phyloP scores from a whole-genome alignment of 192 early-diverging fungal genomes.

The Umbelopsis sp. region DNA sequence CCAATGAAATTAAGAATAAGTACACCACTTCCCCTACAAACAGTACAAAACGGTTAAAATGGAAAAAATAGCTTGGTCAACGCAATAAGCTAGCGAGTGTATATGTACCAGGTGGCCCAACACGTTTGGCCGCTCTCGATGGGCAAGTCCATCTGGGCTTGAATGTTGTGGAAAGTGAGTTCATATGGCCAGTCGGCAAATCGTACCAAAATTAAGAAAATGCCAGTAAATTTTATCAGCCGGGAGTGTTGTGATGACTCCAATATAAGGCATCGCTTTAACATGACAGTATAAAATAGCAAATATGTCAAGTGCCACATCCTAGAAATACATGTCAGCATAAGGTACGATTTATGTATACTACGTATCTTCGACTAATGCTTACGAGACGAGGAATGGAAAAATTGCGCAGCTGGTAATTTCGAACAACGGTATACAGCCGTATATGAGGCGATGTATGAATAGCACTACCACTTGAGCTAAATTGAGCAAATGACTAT shows the following conservation, averaged over 20 bases:
- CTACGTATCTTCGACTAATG: background rate
- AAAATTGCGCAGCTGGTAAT: conserved; percentile 28
- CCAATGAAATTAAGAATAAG: conserved; percentile 42
- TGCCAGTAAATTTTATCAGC: conserved; percentile 34
- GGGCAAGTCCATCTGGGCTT: conserved; percentile 7
- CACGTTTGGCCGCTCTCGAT: conserved; percentile 20
- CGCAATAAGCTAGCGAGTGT: background rate
- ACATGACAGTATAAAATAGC: conserved; percentile 35
- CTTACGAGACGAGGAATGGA: conserved; percentile 40
- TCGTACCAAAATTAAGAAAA: conserved; percentile 25
- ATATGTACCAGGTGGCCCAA: conserved; percentile 21
- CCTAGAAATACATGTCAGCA: background rate
- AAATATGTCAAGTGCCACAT: conserved; percentile 34
- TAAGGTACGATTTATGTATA: too few species aligned
- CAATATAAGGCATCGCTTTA: conserved; percentile 31
- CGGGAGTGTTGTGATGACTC: conserved; percentile 23
- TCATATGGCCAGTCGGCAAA: conserved; percentile 41
- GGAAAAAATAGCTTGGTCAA: background rate
- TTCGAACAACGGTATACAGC: conserved; percentile 37
- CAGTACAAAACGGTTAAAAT: background rate
- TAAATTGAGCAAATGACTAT: conserved; percentile 36
- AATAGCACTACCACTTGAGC: conserved; percentile 33
- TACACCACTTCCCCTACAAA: conserved; percentile 32
- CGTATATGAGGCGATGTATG: conserved; percentile 28
- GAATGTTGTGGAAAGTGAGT: conserved; percentile 25